A percentile compares a stretch with the other conserved stretches of the same genome.
These are phyloP conservation scores for Rosellinia necatrix DNA, from an alignment of 2,329 filamentous ascomycete genomes.

Conservation along the genomic window DNA sequence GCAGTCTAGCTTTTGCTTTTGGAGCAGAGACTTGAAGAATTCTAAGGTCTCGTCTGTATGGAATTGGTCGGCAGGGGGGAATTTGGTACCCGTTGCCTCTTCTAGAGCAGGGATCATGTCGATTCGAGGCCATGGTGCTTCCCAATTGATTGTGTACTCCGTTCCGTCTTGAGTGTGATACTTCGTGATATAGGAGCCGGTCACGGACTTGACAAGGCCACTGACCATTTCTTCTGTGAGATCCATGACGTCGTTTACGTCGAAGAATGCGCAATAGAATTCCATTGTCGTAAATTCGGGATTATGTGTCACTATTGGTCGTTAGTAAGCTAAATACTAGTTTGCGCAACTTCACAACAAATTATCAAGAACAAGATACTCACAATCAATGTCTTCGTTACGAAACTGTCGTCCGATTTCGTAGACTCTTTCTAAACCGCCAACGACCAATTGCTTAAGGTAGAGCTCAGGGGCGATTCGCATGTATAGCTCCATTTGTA, in stretches of 20 bases:
- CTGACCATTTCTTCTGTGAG: conserved; percentile 94
- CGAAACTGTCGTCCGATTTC: conserved; percentile 95
- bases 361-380: too few species aligned
- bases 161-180: conserved; percentile 89
- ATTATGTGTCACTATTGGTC: conserved; percentile 76
- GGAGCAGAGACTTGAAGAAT: conserved; percentile 81
- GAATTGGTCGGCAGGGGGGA: conserved; percentile 85
- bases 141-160: conserved; percentile 92
- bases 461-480: conserved; percentile 94
- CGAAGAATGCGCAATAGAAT: conserved; percentile 94
- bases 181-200: conserved; percentile 80
- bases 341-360: too few species aligned
- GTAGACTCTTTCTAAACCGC: conserved; percentile 92
- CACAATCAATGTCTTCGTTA: conserved; percentile 81
- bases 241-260: conserved; percentile 88
- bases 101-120: conserved; percentile 97
- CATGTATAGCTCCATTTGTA: conserved; percentile 93
- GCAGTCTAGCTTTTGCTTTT: conserved; percentile 73
- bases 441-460: conserved; percentile 94
- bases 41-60: conserved; percentile 88
- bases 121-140: conserved; percentile 87
- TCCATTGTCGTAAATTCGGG: conserved; percentile 97
- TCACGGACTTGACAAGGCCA: conserved; percentile 84
- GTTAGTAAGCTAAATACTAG: background rate
- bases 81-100: conserved; percentile 87